phyloP scores from a whole-genome alignment of 352 stramenopile genomes.

The Phytophthora hybrid region DNA sequence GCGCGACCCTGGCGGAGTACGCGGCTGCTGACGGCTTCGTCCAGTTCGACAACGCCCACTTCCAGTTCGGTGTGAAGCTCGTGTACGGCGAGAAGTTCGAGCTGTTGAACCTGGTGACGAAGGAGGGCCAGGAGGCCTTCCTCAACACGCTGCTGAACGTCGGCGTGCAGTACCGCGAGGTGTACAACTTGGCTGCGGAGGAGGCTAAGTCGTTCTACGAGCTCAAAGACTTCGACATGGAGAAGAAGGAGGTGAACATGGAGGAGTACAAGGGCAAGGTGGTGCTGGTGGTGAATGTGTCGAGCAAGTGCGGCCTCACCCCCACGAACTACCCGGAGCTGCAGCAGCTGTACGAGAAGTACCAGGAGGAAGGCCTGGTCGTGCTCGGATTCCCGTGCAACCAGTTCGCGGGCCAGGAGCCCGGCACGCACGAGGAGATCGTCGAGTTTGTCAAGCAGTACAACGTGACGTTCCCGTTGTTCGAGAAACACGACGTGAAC shows the following conservation, averaged over 20 bases:
- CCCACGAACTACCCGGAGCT: conserved; percentile 90
- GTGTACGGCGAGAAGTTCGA: conserved; percentile 53
- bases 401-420: conserved; percentile 64
- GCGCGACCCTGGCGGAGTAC: conserved; percentile 37
- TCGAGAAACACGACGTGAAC: conserved; percentile 88
- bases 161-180: conserved; percentile 62
- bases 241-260: conserved; percentile 69
- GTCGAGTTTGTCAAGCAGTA: conserved; percentile 63
- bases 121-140: conserved; percentile 53
- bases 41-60: conserved; percentile 56
- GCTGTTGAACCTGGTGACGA: conserved; percentile 52
- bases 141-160: conserved; percentile 60
- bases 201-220: conserved; percentile 78
- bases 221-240: conserved; percentile 72
- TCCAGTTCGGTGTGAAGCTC: conserved; percentile 55
- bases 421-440: conserved; percentile 79
- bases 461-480: conserved; percentile 44
- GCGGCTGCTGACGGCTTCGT: conserved; percentile 45
- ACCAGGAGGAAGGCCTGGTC: conserved; percentile 60
- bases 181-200: conserved; percentile 44
- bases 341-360: conserved; percentile 70
- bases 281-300: conserved; percentile 80
- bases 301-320: conserved; percentile 83
- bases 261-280: conserved; percentile 71
- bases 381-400: conserved; percentile 88